These are phyloP conservation scores for Talaromyces sp. DNA, from an alignment of 2,329 filamentous ascomycete species.

Conservation along the genomic window DNA sequence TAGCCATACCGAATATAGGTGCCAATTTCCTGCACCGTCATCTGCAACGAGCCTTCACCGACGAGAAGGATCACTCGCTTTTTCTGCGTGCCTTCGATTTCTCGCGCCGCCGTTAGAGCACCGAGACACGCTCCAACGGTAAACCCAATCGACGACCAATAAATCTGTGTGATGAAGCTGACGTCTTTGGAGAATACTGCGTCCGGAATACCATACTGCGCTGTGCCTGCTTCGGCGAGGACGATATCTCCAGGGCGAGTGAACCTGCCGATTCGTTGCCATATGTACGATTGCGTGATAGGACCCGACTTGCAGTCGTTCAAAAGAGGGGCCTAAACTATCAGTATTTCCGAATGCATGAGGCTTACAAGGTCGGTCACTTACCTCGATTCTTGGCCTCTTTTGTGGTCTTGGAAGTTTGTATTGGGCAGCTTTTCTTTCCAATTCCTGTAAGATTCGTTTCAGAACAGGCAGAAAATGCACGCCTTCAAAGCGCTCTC, in stretches of 20 bases:
- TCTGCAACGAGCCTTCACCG: constrained; percentile 11
- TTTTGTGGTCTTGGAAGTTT: not conserved
- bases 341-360: too few species aligned
- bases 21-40: constrained; percentile 35
- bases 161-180: constrained; percentile 16
- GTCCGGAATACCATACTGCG: not conserved
- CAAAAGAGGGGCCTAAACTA: not conserved
- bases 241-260: constrained; percentile 7
- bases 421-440: not conserved
- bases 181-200: not conserved
- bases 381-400: not conserved
- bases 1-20: constrained; percentile 48
- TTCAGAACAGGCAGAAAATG: not conserved
- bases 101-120: constrained; percentile 13
- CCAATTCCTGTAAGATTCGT: not conserved
- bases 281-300: constrained; percentile 4
- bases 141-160: constrained; percentile 26
- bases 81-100: constrained; percentile 4
- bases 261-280: not conserved
- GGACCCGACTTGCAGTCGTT: not conserved
- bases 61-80: constrained; percentile 3
- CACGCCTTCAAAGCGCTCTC: not conserved
- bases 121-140: constrained; percentile 19
- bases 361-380: too few species aligned
- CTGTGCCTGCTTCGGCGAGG: constrained; percentile 7